Conservation (phyloP, 768 basidiomycete species). For the Sarcodon sp. region DNA sequence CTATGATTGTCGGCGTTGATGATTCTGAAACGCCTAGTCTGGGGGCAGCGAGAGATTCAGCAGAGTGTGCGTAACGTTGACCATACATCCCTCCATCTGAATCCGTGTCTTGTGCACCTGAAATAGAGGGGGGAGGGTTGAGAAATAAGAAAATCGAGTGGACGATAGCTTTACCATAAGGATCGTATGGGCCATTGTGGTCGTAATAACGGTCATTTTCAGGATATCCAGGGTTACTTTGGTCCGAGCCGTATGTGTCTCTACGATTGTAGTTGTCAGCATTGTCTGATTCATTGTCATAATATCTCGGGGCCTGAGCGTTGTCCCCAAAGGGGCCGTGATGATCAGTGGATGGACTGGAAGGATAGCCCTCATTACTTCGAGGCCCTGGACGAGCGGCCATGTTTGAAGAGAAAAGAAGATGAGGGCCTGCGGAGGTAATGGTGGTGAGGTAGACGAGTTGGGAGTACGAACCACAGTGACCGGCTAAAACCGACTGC, state of each 20-base stretch:
- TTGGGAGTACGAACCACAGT: too few relatives aligned
- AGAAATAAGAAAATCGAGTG: not conserved
- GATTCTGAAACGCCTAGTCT: slow-evolving; percentile 53
- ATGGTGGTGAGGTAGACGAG: not conserved
- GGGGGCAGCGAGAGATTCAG: slow-evolving; percentile 59
- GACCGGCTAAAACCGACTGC: too few relatives aligned
- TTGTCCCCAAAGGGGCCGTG: slow-evolving; percentile 49
- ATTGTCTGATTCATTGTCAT: slow-evolving; percentile 68
- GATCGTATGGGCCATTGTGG: slow-evolving; percentile 45
- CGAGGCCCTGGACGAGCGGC: slow-evolving; percentile 40
- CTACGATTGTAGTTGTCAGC: slow-evolving; percentile 42
- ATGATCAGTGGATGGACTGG: slow-evolving; percentile 50
- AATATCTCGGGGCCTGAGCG: slow-evolving; percentile 28
- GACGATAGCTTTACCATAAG: slow-evolving; percentile 32
- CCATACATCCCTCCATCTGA: slow-evolving; percentile 68
- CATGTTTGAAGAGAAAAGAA: slow-evolving; percentile 18
- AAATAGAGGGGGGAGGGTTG: slow-evolving; percentile 1
- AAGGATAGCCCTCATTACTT: slow-evolving; percentile 54
- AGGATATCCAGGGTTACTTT: slow-evolving; percentile 41
- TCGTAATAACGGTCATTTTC: slow-evolving; percentile 50
- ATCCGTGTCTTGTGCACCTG: slow-evolving; percentile 75
- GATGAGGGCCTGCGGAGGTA: not conserved
- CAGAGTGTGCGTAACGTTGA: slow-evolving; percentile 57
- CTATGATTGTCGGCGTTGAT: slow-evolving; percentile 62
- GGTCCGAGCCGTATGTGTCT: slow-evolving; percentile 55